Base-by-base conservation (phyloP, 2,329 filamentous ascomycete species). In the Chrysosporium queenslandicum region DNA sequence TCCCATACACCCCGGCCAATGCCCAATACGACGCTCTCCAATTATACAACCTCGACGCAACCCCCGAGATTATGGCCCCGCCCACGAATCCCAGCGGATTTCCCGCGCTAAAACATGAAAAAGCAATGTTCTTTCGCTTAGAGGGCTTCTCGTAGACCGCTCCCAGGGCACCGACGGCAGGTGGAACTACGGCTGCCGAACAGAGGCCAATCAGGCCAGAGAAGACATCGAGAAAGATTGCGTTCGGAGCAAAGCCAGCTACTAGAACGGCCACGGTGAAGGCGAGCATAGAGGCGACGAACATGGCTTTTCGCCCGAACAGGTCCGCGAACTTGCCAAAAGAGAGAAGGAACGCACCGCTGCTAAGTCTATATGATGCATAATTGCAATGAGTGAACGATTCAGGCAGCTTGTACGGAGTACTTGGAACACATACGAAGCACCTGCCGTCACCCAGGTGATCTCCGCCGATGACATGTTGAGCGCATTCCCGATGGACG, bases 191-290 rank as follows among this genome's bases (percentile, higher is more conserved):
- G n/a, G 37, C 46, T 14, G 52, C 52, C 12, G 52, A 49, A n/a
- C 52, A 46, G 30, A 53, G 34, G 9, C 52, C 52, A 7, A 47
- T 20, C 5, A 53, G 16, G 16, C 42, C 52, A 11, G 42, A 46
- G 39, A 46, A 53, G 11, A 53, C 30, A 16, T 52, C 50, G 29
- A 45, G 32, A 29, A 53, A 48, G 4, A 53, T 18, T 1, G 39
- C 39, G 20, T 36, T 53, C 11, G 45, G 39, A 8, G 52, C 52
- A 34, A 53, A 53, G 21, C 46, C 52, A 12, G 32, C 52, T 8
- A 32, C 11, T 7, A 53, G 39, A 12, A 53, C 82, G 79, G 85
- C 89, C 9, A 49, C 39, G 11, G 45, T 36, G 45, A 16, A 49
- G 9, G 29, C 23, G 14, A 42, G 34, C 52, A 53, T 48, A 21